These are phyloP conservation scores for Beauveria sp. DNA, from an alignment of 2,329 filamentous ascomycete genomes.

Conservation along the genomic window DNA sequence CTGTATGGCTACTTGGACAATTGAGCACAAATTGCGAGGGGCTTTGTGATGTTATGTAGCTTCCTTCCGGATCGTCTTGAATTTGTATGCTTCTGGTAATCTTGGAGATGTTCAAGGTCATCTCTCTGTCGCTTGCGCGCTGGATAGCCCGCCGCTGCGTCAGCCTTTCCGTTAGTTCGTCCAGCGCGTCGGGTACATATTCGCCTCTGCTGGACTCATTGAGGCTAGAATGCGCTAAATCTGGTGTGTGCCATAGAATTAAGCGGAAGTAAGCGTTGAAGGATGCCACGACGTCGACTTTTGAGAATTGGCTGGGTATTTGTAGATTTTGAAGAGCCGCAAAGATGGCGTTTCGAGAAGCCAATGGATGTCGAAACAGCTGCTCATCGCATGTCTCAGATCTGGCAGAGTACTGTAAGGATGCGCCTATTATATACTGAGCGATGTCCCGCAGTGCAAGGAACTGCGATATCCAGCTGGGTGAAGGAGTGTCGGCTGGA, in stretches of 20 bases:
- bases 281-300: constrained; percentile 25
- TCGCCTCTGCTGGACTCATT: constrained; percentile 23
- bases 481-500: constrained; percentile 18
- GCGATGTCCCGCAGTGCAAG: constrained; percentile 31
- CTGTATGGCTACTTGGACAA: constrained; percentile 27
- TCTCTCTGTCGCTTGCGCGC: constrained; percentile 31
- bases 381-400: constrained; percentile 25
- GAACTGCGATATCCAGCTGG: constrained; percentile 30
- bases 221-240: constrained; percentile 19
- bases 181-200: constrained; percentile 28
- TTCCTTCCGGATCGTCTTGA: constrained; percentile 25
- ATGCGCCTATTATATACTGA: constrained; percentile 30
- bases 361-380: constrained; percentile 25
- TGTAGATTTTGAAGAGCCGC: constrained; percentile 26
- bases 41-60: constrained; percentile 18
- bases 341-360: constrained; percentile 30
- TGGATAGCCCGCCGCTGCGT: constrained; percentile 27
- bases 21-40: constrained; percentile 29
- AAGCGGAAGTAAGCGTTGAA: constrained; percentile 29
- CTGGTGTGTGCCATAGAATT: constrained; percentile 29
- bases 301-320: constrained; percentile 26
- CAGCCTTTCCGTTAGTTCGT: constrained; percentile 26
- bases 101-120: constrained; percentile 27
- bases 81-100: constrained; percentile 26
- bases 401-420: constrained; percentile 29